Base-by-base conservation (phyloP, 345 rosid genomes). In the Arabis hirsuta region DNA sequence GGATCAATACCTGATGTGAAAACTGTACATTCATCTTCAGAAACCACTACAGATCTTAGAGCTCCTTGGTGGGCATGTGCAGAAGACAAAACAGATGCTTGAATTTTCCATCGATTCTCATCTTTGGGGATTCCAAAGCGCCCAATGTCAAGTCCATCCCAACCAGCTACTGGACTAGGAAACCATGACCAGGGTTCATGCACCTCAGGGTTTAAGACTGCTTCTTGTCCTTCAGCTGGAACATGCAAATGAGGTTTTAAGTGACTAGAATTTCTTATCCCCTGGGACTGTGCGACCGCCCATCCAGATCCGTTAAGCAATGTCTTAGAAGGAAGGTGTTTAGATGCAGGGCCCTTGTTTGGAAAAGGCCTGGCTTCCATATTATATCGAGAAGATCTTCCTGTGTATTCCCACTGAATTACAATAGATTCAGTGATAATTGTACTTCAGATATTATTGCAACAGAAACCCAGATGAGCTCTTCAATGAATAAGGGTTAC, bases 161-260 rank as follows among this genome's bases (percentile, higher is more conserved):
- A 92, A 80, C 83, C 76, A 69, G 82, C 79, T 68, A 88, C 90
- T 69, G 97, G 90, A 84, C 86, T 88, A 63, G 97, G 97, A 82
- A 87, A 88, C 97, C 97, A 93, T 68, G 86, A 88, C 97, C 96
- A 93, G 31, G 95, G 93, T 75, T 93, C 97, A 64, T 50, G 80
- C 32, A 66, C 84, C 72, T 81, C 63, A 81, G 79, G 75, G 69
- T 81, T 84, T 79, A 88, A 72, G 24, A 72, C 76, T 51, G 74
- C 73, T 73, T 76, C 74, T 38, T 71, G 79, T 52, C 65, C 83
- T 66, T 83, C 87, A 46, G 56, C 68, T 67, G 81, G 60, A 62
- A 62, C 78, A 76, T 82, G 80, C 76, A 78, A 84, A 34, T 82
- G 81, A 63, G 87, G 83, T 84, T 69, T 82, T 74, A 82, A 81